Base-by-base conservation (phyloP, 129 eudicot species). In the Calendula officinalis region DNA sequence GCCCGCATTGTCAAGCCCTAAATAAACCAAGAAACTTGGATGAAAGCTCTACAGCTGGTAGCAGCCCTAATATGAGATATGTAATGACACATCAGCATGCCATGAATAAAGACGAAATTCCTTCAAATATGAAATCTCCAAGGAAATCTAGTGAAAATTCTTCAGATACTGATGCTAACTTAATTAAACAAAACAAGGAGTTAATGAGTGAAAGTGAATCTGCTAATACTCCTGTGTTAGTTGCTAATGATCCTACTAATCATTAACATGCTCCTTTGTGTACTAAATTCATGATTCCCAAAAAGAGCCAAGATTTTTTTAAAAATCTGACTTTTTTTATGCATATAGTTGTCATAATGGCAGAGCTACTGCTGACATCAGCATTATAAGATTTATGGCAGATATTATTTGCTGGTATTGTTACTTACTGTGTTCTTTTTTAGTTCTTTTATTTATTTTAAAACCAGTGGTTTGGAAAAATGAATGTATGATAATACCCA, bases 1-100 rank as follows among this genome's bases (percentile, higher is more conserved):
- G 98, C 62, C 98, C 98, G 14, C 98, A 85, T 53, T 92, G 98
- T 79, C 82, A 84, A 49, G 86, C 91, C 33, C 71, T 92, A 51
- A 92, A 92, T 62, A 73, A 82, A 80, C 81, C 96, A 67, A 92
- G 78, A 50, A 79, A 78, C 49, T 37, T 16, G 10, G 96, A 69
- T 15, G 96, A 80, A 48, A 75, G 13, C 30, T 72, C 76, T 61
- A 66, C 85, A 39, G 69, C 72, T 75, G 36, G 71, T 64, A 76
- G 4, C 63, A 66, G 80, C 72, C 90, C 86, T 9, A 64, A 49
- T 53, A 40, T 47, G 66, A 56, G 53, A 56, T 55, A 60, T 35
- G 48, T 57, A 56, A 60, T 38, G 44, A 10, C 75, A 16, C 57
- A 33, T 39, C 64, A 32, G 32, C 56, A 52, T 14, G 64, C 64